Percentiles rank a stretch among this genome's conserved stretches.
phyloP scores from a whole-genome alignment of 129 eudicot genomes.

The Deinandra increscens region DNA sequence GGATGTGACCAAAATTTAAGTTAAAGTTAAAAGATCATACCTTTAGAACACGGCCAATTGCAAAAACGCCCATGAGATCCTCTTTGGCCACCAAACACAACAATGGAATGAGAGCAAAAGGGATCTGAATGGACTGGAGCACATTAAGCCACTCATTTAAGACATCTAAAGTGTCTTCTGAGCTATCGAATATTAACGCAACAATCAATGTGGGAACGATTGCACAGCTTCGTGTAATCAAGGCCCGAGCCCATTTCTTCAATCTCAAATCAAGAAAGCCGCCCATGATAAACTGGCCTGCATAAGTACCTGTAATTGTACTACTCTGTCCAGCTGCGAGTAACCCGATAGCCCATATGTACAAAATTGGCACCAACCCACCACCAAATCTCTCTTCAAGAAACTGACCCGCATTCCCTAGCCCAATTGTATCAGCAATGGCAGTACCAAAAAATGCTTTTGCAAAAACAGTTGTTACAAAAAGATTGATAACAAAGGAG shows the following conservation, averaged over 20 bases:
- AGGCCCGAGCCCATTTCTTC: constrained; percentile 18
- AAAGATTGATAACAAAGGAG: constrained; percentile 51
- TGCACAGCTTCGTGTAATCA: constrained; percentile 14
- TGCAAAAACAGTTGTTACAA: constrained; percentile 12
- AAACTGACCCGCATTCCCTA: constrained; percentile 15
- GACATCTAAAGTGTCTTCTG: constrained; percentile 9
- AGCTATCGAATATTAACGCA: neutral
- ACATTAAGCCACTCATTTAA: constrained; percentile 10
- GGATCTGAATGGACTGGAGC: constrained; percentile 17
- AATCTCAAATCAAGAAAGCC: constrained; percentile 15
- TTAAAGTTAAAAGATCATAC: neutral
- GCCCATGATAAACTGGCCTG: constrained; percentile 18
- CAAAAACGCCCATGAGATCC: constrained; percentile 16
- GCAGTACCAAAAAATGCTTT: constrained; percentile 13
- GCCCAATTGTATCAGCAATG: constrained; percentile 12
- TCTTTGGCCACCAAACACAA: constrained; percentile 15
- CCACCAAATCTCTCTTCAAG: constrained; percentile 15
- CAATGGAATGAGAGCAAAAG: constrained; percentile 15
- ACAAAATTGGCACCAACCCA: constrained; percentile 15
- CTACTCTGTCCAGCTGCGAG: constrained; percentile 16
- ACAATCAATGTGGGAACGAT: constrained; percentile 12
- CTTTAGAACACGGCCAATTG: constrained; percentile 13
- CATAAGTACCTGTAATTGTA: constrained; percentile 11
- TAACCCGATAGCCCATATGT: constrained; percentile 10
- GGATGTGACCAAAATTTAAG: too few relatives aligned